Conservation (phyloP, 345 rosid species). For the Bruguiera sexangula region DNA sequence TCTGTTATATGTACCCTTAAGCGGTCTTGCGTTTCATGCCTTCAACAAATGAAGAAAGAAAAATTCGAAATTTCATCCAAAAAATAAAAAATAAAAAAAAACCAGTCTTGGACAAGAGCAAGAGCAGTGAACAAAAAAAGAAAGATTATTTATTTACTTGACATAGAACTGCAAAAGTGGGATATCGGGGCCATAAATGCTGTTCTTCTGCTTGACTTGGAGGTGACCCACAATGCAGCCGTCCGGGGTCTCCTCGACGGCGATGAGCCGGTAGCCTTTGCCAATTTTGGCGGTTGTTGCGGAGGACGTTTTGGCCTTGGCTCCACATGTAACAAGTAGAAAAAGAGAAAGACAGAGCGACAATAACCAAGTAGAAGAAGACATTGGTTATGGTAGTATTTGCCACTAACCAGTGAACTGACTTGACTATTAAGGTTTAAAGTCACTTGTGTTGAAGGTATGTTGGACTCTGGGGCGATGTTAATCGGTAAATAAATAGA, state of each 20-base stretch:
- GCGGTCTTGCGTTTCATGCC: constrained; percentile 77
- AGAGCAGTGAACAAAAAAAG: not conserved
- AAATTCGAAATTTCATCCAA: too few species aligned
- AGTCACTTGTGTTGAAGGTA: not conserved
- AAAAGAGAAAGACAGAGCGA: constrained; percentile 3
- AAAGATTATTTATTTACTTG: constrained; percentile 47
- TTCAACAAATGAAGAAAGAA: constrained; percentile 17
- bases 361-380: not conserved
- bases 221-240: constrained; percentile 77
- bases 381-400: not conserved
- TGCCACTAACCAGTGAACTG: not conserved
- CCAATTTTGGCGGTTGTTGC: constrained; percentile 52
- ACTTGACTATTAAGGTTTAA: too few species aligned
- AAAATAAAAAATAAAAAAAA: too few species aligned
- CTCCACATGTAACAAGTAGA: constrained; percentile 32
- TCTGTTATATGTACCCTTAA: constrained; percentile 86
- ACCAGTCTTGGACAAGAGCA: not conserved
- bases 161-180: constrained; percentile 67
- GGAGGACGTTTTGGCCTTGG: constrained; percentile 11
- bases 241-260: constrained; percentile 65
- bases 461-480: too few species aligned
- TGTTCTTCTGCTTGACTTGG: constrained; percentile 70
- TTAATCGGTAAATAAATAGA: not conserved
- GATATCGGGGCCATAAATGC: constrained; percentile 81
- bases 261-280: constrained; percentile 79